Evolutionary conservation across 805 yeast species (phyloP).

Genomic region (Candida ortonii): DNA sequence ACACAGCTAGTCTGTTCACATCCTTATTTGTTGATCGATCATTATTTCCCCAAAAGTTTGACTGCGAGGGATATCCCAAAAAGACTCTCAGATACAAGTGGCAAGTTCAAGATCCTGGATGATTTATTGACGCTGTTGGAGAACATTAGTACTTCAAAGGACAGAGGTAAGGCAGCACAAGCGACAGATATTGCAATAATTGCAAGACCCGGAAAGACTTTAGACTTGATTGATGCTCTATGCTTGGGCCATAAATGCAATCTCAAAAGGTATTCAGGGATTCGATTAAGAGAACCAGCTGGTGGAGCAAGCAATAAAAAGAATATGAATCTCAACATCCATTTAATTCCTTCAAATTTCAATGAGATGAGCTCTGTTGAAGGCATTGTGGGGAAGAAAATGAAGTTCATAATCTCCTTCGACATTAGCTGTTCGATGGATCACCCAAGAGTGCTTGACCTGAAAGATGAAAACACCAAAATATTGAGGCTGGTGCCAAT

Average conservation of each 20-base stretch:
- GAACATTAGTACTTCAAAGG: constrained; percentile 27
- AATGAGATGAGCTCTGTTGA: constrained; percentile 23
- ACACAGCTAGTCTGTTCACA: constrained; percentile 81
- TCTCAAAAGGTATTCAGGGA: constrained; percentile 61
- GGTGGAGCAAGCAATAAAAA: constrained; percentile 23
- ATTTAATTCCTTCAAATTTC: constrained; percentile 40
- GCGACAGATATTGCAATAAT: constrained; percentile 64
- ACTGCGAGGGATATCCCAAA: constrained; percentile 67
- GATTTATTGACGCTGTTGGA: constrained; percentile 59
- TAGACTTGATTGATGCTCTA: constrained; percentile 73
- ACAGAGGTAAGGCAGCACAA: constrained; percentile 11
- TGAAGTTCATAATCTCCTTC: constrained; percentile 32
- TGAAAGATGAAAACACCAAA: constrained; percentile 27
- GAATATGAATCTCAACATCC: constrained; percentile 32
- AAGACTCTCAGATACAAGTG: constrained; percentile 73
- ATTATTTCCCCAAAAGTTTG: constrained; percentile 79
- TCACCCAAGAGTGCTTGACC: constrained; percentile 14
- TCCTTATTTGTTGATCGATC: constrained; percentile 81
- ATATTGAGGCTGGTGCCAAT: constrained; percentile 69
- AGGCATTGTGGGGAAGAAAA: constrained; percentile 9
- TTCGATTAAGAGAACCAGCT: constrained; percentile 49
- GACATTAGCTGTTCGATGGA: constrained; percentile 31
- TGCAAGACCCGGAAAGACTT: constrained; percentile 61
- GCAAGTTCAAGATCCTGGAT: constrained; percentile 72
- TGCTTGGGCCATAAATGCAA: constrained; percentile 58